phyloP scores from a whole-genome alignment of 495 filamentous ascomycete genomes.

The Neurospora tetraspora region DNA sequence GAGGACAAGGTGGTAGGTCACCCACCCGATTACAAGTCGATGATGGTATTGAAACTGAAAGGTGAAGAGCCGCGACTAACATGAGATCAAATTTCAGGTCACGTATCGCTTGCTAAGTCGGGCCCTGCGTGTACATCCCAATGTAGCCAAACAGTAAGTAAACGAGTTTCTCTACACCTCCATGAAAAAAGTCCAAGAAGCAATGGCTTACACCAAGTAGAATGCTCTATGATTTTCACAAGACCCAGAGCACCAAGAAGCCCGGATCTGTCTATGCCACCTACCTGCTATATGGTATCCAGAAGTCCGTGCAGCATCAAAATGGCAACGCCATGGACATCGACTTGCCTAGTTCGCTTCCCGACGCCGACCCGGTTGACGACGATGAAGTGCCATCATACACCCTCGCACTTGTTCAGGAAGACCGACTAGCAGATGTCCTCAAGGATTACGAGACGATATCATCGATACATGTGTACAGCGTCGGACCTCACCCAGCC shows the following conservation, averaged over 20 bases:
- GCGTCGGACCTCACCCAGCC: constrained; percentile 58
- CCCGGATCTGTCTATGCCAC: constrained; percentile 72
- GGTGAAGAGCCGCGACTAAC: not conserved
- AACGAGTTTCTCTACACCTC: not conserved
- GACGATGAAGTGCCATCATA: constrained; percentile 34
- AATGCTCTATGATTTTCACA: constrained; percentile 86
- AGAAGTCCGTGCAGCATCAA: constrained; percentile 15
- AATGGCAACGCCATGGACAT: constrained; percentile 53
- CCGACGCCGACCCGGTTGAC: constrained; percentile 38
- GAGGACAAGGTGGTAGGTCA: constrained; percentile 61
- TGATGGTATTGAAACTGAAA: not conserved
- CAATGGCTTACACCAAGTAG: constrained; percentile 29
- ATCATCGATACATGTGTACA: constrained; percentile 77
- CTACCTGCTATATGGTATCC: constrained; percentile 68
- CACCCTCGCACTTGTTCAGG: constrained; percentile 61
- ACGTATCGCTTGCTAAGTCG: constrained; percentile 77
- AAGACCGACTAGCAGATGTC: constrained; percentile 67
- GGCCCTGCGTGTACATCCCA: constrained; percentile 69
- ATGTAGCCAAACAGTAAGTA: constrained; percentile 34
- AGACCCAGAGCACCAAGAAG: constrained; percentile 64
- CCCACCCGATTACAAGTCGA: not conserved
- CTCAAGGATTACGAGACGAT: constrained; percentile 61
- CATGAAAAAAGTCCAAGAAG: not conserved
- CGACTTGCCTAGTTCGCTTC: constrained; percentile 62
- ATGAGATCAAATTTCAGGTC: constrained; percentile 41